Evolutionary conservation across 805 yeast species (phyloP).

Genomic region (Wickerhamomyces strasburgensis): DNA sequence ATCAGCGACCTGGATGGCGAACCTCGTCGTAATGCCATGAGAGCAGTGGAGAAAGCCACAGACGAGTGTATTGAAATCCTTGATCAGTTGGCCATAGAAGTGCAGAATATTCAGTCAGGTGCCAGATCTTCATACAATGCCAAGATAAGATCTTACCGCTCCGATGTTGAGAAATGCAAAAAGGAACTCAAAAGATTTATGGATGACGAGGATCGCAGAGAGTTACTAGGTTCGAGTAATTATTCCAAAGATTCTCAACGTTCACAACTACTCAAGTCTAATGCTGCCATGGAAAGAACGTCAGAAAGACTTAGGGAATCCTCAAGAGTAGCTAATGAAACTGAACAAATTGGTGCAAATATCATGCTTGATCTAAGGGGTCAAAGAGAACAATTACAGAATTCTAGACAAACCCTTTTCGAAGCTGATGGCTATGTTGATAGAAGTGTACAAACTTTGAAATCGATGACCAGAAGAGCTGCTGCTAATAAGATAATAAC

Average conservation of each 20-base stretch:
- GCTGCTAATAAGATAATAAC: constrained; percentile 88
- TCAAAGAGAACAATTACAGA: constrained; percentile 87
- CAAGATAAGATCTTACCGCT: constrained; percentile 66
- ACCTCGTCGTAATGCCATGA: constrained; percentile 48
- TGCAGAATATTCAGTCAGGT: constrained; percentile 74
- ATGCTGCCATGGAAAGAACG: constrained; percentile 75
- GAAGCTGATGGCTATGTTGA: constrained; percentile 95
- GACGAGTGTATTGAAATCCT: constrained; percentile 78
- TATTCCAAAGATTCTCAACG: constrained; percentile 57
- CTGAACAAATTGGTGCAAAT: constrained; percentile 87
- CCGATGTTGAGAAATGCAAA: constrained; percentile 56
- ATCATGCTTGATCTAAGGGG: constrained; percentile 84
- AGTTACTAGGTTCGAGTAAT: constrained; percentile 57
- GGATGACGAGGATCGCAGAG: constrained; percentile 69
- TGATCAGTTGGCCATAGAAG: constrained; percentile 85
- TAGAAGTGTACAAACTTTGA: constrained; percentile 76
- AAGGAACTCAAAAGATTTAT: constrained; percentile 46
- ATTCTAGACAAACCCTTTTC: constrained; percentile 77
- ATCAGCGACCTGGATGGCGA: constrained; percentile 46
- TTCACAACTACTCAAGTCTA: constrained; percentile 70
- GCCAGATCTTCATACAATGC: constrained; percentile 67
- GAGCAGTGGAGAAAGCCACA: constrained; percentile 58
- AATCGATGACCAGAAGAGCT: constrained; percentile 87
- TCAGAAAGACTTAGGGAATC: constrained; percentile 81
- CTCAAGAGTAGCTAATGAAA: constrained; percentile 85